Base-by-base conservation (phyloP, 441 rosid species). In the Jatropha podagrica region DNA sequence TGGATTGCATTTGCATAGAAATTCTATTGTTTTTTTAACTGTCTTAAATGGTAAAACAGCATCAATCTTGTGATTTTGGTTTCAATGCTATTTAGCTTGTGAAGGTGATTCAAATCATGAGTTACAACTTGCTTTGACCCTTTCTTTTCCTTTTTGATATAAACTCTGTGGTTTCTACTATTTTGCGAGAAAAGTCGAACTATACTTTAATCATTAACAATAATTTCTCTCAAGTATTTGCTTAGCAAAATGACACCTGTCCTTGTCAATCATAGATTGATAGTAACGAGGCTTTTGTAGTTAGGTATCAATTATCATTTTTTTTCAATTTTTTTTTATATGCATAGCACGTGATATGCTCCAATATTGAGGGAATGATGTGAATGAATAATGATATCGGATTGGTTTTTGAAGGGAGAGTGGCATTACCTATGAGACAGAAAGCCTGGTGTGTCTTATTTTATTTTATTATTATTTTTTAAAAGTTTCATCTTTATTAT, bases 261-360 rank as follows among this genome's bases (percentile, higher is more conserved):
- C 38, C 18, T 67, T 67, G 56, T 66, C 69, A 1, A 32, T 32
- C 32, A 32, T 32, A 32, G 32, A 32, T 32, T 32, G 0, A 9
- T 32, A 27, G 58, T 17, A 69, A 69, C 32, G 6, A 27, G 62
- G 44, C 72, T 69, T 52, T 54, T 32, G 2, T 38, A 58, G 52
- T 42, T 65, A 5, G 38, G 70, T 63, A 70, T 70, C 64, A 70
- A 70, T 70, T 56, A 38, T 70, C 27, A 12, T 37, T 1, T 62
- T 37, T 7, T 37, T 4, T 64, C 18, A 1, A 18, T 41, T 17
- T 63, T 15, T 0, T 17, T 18, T 69, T 54, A 20, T 54, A 3
- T 41, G 52, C 65, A 58, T 6, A 58, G 65, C 64, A 23, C 51
- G 65, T 56, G 65, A 20, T 42, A 3, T 40, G 74, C 54, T 71